Evolutionary conservation across 2,329 filamentous ascomycete species (phyloP), one percentile per base, ranked within the genome.

Genomic region (Dendryphion nanum): DNA sequence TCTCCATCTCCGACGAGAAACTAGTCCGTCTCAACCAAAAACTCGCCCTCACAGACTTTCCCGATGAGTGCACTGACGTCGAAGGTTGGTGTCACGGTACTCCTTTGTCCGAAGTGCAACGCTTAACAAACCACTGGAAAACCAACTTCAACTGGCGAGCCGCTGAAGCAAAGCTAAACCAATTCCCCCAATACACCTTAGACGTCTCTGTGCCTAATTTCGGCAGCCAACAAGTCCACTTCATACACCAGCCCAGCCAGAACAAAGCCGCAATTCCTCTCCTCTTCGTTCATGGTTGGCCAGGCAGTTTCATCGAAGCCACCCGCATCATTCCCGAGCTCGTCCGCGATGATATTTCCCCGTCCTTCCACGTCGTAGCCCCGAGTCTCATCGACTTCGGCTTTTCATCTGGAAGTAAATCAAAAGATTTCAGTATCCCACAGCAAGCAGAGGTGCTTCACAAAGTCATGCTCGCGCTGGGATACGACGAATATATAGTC

Each of bases 211-310:
- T 30, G 2, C 13, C 12, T 15, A 15, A 15, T 2, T 30, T 13
- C 29, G 29, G 29, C 16, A 10, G 10, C 2, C 4, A 13, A 8
- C 10, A 13, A 14, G 10, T 30, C 10, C 29, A 30, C 16, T 30
- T 30, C 54, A 60, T 85, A 4, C 77, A 84, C 51, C 70, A 81
- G 46, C 65, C 57, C 30, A 78, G 74, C 47, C 50, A 59, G 4
- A 63, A 64, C 3, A 44, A 68, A 1, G 66, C 67, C 15, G 77
- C 78, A 3, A 77, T 85, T 32, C 82, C 82, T 0, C 55, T 85
- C 21, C 56, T 85, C 0, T 84, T 85, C 53, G 67, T 71, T 13
- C 81, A 84, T 53, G 80, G 81, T 15, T 84, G 78, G 76, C 83
- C 83, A 0, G 82, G 83, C 2, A 79, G 74, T 51, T 84, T 83